Base-by-base conservation (phyloP, 352 stramenopile genomes). In the Pythium vanterpoolii region DNA sequence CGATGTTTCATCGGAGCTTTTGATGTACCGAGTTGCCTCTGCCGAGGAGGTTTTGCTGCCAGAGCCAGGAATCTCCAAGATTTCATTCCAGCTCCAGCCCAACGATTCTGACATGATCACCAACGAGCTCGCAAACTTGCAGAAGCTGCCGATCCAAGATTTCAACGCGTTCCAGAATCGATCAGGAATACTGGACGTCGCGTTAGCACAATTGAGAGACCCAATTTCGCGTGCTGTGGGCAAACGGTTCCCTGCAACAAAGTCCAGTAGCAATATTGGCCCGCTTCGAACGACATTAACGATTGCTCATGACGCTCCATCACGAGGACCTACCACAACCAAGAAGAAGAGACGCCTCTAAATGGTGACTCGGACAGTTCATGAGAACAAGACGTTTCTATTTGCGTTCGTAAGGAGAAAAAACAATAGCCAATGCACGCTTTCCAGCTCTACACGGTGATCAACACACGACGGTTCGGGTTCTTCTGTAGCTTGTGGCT, bases 401-500 rank as follows among this genome's bases (percentile, higher is more conserved):
- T 56, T 58, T 44, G 52, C 60, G 36, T 60, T 56, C 38, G 21
- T 51, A 57, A 51, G 27, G 52, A 60, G 44, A 62, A 54, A 60
- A 45, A 34, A 44, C 62, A 58, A 60, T 58, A 21, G 14, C n/a
- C n/a, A 60, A 52, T 51, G 31, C 33, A 40, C 26, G 13, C 28
- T 30, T 47, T 52, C 14, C 31, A 38, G 31, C 24, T 74, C 69
- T 92, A 95, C 59, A 95, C 86, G 14, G 79, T 90, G 47, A 95
- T 65, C 66, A 95, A 78, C 45, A 57, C 66, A 69, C 66, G 66
- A 60, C 86, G 83, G 60, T 95, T 95, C 55, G 86, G 86, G 61
- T 91, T 77, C 57, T 72, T 89, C 68, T 95, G 86, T 30, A 95
- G 61, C 70, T 95, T 95, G 71, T 95, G 83, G 47, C 81, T 92